A percentile compares a stretch with the other conserved stretches of the same genome.
Evolutionary conservation across 306 rosid species (phyloP).

Genomic region (Rosa chinensis): DNA sequence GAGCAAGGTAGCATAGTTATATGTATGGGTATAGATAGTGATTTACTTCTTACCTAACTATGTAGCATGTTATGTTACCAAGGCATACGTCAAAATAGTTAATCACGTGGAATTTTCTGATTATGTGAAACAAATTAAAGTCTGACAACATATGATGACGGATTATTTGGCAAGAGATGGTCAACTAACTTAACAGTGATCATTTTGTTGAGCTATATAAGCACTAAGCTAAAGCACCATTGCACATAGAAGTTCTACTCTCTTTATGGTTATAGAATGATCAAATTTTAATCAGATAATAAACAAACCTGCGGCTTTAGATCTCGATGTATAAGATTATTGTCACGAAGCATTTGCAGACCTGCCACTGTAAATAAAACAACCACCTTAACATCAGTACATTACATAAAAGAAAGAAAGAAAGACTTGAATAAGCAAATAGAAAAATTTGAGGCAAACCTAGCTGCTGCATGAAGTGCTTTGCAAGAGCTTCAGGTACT

Average conservation of each 20-base stretch:
- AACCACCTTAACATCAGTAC: slow-evolving; percentile 25
- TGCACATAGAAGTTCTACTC: slow-evolving; percentile 1
- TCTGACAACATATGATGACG: neutral
- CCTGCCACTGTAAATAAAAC: slow-evolving; percentile 76
- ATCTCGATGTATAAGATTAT: slow-evolving; percentile 90
- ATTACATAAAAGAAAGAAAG: neutral
- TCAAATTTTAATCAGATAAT: slow-evolving; percentile 7
- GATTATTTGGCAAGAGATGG: neutral
- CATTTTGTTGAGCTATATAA: neutral
- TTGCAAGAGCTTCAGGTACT: slow-evolving; percentile 81
- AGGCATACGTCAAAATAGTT: neutral
- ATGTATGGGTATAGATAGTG: neutral
- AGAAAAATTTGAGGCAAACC: slow-evolving; percentile 49
- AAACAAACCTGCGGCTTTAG: slow-evolving; percentile 90
- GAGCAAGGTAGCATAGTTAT: neutral
- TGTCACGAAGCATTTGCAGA: slow-evolving; percentile 87
- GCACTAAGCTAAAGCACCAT: slow-evolving; percentile 10
- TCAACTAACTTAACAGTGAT: neutral
- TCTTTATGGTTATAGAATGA: neutral
- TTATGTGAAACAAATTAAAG: neutral
- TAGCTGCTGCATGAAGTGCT: slow-evolving; percentile 92
- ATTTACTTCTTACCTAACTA: neutral
- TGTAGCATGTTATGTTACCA: slow-evolving; percentile 6
- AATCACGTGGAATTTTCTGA: neutral
- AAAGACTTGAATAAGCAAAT: slow-evolving; percentile 1